A percentile compares a stretch with the other conserved stretches of the same genome.
Evolutionary conservation across 192 early-diverging fungal genomes (phyloP).

Genomic region (Allomyces macrogynus): DNA sequence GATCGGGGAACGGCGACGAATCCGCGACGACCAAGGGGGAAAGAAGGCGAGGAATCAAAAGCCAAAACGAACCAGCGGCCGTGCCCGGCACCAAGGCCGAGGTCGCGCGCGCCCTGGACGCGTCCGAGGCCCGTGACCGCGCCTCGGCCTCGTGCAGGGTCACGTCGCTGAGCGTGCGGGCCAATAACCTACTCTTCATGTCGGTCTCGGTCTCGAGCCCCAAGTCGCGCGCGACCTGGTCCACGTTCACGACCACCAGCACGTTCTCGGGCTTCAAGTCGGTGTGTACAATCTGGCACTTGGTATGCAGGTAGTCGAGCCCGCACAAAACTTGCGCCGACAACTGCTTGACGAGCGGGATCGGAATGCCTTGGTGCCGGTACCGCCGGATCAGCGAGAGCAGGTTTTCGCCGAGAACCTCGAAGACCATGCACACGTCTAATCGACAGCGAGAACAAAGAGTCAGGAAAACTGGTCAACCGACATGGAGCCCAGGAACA

Average conservation of each 20-base stretch:
- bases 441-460: neutral
- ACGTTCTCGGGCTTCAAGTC: constrained; percentile 97
- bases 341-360: constrained; percentile 73
- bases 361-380: constrained; percentile 62
- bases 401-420: constrained; percentile 88
- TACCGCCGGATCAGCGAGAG: constrained; percentile 70
- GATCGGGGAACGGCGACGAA: too few relatives aligned
- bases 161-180: neutral
- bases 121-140: too few relatives aligned
- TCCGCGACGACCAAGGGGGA: too few relatives aligned
- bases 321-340: constrained; percentile 75
- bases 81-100: too few relatives aligned
- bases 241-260: constrained; percentile 74
- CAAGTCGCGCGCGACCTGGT: constrained; percentile 41
- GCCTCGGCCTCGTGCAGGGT: neutral
- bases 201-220: constrained; percentile 18
- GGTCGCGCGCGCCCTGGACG: too few relatives aligned
- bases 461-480: neutral
- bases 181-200: constrained; percentile 10
- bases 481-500: neutral
- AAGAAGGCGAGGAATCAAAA: too few relatives aligned
- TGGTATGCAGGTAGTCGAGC: constrained; percentile 80
- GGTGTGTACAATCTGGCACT: constrained; percentile 93
- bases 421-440: constrained; percentile 94
- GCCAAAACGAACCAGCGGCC: too few relatives aligned